Evolutionary conservation across 169 alveolate species (phyloP), one percentile per base, ranked within the genome.

Genomic region (Plasmodium vivax): DNA sequence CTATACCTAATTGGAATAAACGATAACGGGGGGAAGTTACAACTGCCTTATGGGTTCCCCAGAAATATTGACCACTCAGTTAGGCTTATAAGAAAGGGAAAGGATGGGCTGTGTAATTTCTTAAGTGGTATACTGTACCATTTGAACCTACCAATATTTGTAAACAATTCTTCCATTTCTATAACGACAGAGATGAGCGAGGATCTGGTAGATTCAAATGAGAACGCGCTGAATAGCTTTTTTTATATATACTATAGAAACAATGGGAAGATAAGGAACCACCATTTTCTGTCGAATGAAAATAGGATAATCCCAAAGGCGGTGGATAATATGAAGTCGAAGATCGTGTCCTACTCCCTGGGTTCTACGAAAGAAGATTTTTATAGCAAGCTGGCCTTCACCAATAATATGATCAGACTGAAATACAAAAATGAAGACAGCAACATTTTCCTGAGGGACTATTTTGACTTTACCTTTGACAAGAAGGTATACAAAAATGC

Each of bases 41-140:
- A 96, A 34, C 94, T 97, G n/a, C 98, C 98, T 1, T 80, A 93
- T 77, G 98, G 98, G 27, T 97, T 98, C 97, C 98, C 98, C 4
- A 80, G 98, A 74, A 94, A 97, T 68, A 96, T 97, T 41, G 97
- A 94, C 51, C 38, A 88, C 23, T 85, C 98, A 23, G 83, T 97
- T 54, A 81, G 91, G 3, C 91, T 95, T 27, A 95, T 97, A 72
- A 83, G 95, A 23, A 92, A 85, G 23, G 98, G 98, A 9, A 95
- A 96, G 27, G 97, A 96, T 85, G 98, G 98, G 0, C 87, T 97
- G 83, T 97, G 98, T 84, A 96, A 97, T 83, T 92, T 98, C 56
- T 58, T 97, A 56, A 93, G 93, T 54, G 95, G 95, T 3, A 75
- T 97, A 81, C 94, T 97, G 14, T 97, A 96, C 80, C 98, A 96